Conservation (phyloP, 371 early-diverging fungal genomes). For the Actinomortierella ambigua region DNA sequence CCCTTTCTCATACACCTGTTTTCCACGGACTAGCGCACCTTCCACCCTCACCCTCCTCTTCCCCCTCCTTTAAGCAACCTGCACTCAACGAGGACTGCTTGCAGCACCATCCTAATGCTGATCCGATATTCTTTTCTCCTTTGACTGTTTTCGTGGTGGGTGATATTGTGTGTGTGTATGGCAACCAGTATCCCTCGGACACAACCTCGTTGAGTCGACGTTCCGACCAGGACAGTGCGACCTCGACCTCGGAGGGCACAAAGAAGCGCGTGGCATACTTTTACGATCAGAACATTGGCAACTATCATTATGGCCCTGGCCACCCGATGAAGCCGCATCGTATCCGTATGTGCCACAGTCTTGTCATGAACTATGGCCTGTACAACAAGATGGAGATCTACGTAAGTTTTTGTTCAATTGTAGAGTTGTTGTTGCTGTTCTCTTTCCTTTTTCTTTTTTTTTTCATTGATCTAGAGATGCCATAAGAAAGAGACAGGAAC, state of each 20-base stretch:
- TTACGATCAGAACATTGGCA: slow-evolving; percentile 87
- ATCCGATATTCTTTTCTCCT: too few relatives aligned
- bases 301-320: slow-evolving; percentile 88
- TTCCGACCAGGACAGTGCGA: slow-evolving; percentile 2
- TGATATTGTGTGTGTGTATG: too few relatives aligned
- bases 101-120: too few relatives aligned
- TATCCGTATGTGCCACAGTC: slow-evolving; percentile 97
- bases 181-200: not conserved
- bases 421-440: too few relatives aligned
- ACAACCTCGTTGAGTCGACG: not conserved
- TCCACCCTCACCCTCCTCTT: too few relatives aligned
- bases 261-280: slow-evolving; percentile 79
- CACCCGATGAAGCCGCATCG: slow-evolving; percentile 99
- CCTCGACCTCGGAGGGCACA: slow-evolving; percentile 33
- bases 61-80: too few relatives aligned
- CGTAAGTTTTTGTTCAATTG: slow-evolving; percentile 58
- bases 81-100: too few relatives aligned
- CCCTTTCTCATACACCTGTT: too few relatives aligned
- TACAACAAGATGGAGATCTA: slow-evolving; percentile 94
- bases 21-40: too few relatives aligned
- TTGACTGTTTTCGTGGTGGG: not conserved
- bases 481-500: not conserved
- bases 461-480: too few relatives aligned
- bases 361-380: slow-evolving; percentile 95
- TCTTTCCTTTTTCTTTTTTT: too few relatives aligned